Percentiles rank a stretch among this genome's conserved stretches.
Evolutionary conservation across 2,329 filamentous ascomycete species (phyloP).

Genomic region (Fusarium sp.): DNA sequence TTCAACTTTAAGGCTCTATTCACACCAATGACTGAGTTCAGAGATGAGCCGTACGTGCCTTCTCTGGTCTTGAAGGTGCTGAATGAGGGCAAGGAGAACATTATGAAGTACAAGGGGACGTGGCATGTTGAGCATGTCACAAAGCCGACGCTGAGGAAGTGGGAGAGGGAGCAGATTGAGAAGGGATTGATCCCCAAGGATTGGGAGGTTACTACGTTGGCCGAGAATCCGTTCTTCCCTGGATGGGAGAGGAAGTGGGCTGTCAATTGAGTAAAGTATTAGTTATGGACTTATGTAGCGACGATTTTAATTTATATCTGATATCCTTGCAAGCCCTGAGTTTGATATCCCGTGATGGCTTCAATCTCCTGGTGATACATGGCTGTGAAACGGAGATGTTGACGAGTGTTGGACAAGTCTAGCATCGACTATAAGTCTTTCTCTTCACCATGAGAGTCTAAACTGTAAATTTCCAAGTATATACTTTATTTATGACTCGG

Average conservation of each 20-base stretch:
- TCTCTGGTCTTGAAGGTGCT: slow-evolving; percentile 72
- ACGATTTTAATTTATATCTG: not conserved
- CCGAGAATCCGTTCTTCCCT: slow-evolving; percentile 78
- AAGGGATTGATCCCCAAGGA: slow-evolving; percentile 65
- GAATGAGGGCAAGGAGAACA: slow-evolving; percentile 63
- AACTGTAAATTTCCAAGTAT: not conserved
- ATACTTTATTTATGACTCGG: not conserved
- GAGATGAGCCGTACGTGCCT: slow-evolving; percentile 77
- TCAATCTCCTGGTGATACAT: not conserved
- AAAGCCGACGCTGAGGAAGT: slow-evolving; percentile 69
- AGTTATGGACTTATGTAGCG: not conserved
- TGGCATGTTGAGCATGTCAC: slow-evolving; percentile 81
- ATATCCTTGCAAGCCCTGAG: rapidly evolving
- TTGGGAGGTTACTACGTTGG: slow-evolving; percentile 75
- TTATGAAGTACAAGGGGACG: slow-evolving; percentile 84
- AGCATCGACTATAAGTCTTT: rapidly evolving
- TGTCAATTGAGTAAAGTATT: not conserved
- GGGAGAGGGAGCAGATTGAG: slow-evolving; percentile 70
- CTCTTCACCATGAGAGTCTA: rapidly evolving
- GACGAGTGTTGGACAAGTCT: not conserved
- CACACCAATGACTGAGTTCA: slow-evolving; percentile 74
- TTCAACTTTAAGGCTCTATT: slow-evolving; percentile 93
- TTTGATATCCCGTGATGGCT: not conserved
- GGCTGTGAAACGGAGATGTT: not conserved
- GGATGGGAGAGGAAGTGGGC: slow-evolving; percentile 64